phyloP scores from a whole-genome alignment of 768 basidiomycete genomes.

The Trametes cingulata region DNA sequence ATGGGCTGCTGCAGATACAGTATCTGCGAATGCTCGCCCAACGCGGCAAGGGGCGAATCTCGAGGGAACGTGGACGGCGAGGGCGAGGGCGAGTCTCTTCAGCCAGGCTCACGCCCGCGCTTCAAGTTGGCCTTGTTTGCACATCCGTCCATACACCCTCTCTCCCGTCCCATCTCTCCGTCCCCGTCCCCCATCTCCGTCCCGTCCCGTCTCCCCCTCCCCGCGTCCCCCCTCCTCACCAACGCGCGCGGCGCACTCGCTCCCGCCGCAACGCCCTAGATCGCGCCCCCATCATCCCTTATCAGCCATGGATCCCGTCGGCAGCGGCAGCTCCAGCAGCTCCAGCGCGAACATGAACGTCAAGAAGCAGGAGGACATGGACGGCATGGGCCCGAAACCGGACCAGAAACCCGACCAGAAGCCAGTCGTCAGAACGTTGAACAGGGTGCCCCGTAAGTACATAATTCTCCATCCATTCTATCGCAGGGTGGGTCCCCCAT shows the following conservation, averaged over 20 bases:
- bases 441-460: slow-evolving; percentile 81
- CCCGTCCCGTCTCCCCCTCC: slow-evolving; percentile 13
- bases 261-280: not conserved
- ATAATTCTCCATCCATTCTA: slow-evolving; percentile 23
- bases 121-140: slow-evolving; percentile 27
- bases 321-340: slow-evolving; percentile 9
- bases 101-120: slow-evolving; percentile 5
- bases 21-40: not conserved
- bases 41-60: not conserved
- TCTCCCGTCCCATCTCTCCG: not conserved
- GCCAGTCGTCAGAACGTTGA: slow-evolving; percentile 74
- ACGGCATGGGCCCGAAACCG: slow-evolving; percentile 44
- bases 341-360: slow-evolving; percentile 31
- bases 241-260: not conserved
- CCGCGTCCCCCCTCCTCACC: slow-evolving; percentile 11
- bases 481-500: slow-evolving; percentile 12
- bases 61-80: slow-evolving; percentile 12
- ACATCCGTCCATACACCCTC: not conserved
- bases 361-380: slow-evolving; percentile 63
- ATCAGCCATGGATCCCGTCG: slow-evolving; percentile 28
- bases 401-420: slow-evolving; percentile 65
- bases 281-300: slow-evolving; percentile 6
- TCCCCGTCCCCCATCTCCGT: not conserved
- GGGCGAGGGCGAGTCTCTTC: too few species aligned
- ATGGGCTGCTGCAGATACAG: slow-evolving; percentile 3